Base-by-base conservation (phyloP, 257 asterid species). In the Rhazya stricta region DNA sequence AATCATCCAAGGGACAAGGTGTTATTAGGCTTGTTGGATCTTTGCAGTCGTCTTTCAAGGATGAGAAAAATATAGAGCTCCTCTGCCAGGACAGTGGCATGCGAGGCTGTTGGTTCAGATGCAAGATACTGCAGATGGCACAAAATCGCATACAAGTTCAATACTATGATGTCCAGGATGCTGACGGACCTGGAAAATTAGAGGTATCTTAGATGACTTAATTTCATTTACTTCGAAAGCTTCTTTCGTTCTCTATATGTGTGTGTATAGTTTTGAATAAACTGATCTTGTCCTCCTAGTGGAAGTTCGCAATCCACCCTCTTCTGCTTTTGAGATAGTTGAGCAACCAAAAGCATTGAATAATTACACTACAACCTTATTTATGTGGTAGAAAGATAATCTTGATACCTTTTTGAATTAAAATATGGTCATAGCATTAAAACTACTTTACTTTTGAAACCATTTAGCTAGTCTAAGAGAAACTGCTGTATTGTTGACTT, bases 61-160 rank as follows among this genome's bases (percentile, higher is more conserved):
- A 74, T 63, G 77, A 71, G 66, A 39, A 68, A 76, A 76, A 81
- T 53, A 43, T 80, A 36, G 97, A 89, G 87, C 66, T 89, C 76
- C 91, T 91, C 76, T 73, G 82, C 61, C 87, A 81, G 83, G 91
- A 91, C 30, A 89, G 90, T 11, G 88, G 93, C 67, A 51, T 85
- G 75, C 71, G 87, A 37, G 96, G 92, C 34, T 91, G 93, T 83
- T 89, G 97, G 93, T 85, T 84, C 76, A 83, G 84, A 77, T 84
- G 89, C 76, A 91, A 82, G 81, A 73, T 89, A 75, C 67, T 91
- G 75, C 68, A 50, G 39, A 73, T 82, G 15, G 54, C 77, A 72
- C 29, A 50, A 68, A 79, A 77, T 45, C 75, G 25, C 36, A 42
- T 89, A 27, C 85, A 73, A 81, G 87, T 89, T 76, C 89, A 86